Conservation (phyloP, 257 asterid genomes). For the Capsicum baccatum region DNA sequence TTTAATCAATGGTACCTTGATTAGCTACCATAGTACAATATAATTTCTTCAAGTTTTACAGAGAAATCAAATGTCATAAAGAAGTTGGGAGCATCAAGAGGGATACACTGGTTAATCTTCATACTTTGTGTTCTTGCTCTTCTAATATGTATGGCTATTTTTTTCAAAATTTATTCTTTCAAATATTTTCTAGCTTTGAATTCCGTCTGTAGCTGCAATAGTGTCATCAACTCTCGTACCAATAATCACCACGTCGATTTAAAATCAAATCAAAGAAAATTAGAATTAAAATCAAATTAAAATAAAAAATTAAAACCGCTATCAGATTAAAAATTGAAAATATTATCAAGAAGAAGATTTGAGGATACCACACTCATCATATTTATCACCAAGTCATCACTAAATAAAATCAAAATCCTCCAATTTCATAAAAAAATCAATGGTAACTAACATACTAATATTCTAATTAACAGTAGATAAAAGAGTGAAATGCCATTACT, state of each 20-base stretch:
- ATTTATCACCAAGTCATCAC: too few relatives aligned
- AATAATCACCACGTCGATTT: slow-evolving; percentile 27
- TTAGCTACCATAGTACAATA: neutral
- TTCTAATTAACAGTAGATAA: too few relatives aligned
- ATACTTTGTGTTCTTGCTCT: slow-evolving; percentile 35
- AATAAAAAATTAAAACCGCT: too few relatives aligned
- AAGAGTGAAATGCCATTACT: too few relatives aligned
- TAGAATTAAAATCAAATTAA: too few relatives aligned
- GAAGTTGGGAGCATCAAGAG: slow-evolving; percentile 43
- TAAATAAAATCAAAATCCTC: too few relatives aligned
- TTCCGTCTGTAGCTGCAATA: slow-evolving; percentile 34
- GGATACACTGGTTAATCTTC: slow-evolving; percentile 43
- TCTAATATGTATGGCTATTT: slow-evolving; percentile 43
- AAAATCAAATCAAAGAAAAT: neutral
- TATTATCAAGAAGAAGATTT: too few relatives aligned
- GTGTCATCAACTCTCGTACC: neutral
- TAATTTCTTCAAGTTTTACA: too few relatives aligned
- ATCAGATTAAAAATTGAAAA: too few relatives aligned
- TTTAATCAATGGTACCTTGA: neutral
- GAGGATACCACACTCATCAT: too few relatives aligned
- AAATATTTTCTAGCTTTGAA: slow-evolving; percentile 42
- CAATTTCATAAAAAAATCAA: too few relatives aligned
- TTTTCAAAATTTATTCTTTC: slow-evolving; percentile 49
- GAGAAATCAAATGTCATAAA: slow-evolving; percentile 31
- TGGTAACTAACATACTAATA: too few relatives aligned